phyloP scores from a whole-genome alignment of 257 asterid species.

The Solanum paucissectum region DNA sequence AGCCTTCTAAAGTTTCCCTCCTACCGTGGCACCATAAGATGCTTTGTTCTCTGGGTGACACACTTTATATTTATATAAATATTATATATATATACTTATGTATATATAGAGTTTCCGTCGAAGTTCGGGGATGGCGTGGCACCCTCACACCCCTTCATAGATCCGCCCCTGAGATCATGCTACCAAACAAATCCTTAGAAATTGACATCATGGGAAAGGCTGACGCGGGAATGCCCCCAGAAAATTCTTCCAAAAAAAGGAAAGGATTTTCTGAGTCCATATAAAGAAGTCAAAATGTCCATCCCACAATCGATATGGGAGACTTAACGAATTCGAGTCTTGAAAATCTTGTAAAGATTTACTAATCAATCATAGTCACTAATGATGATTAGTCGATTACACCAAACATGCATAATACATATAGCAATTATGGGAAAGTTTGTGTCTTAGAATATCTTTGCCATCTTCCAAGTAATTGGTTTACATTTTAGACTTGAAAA shows the following conservation, averaged over 20 bases:
- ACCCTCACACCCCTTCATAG: too few species aligned
- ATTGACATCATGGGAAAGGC: not conserved
- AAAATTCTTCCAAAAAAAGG: not conserved
- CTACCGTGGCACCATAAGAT: too few species aligned
- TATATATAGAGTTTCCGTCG: too few species aligned
- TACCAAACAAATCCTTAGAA: not conserved
- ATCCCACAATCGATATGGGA: not conserved
- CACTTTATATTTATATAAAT: too few species aligned
- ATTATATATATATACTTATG: too few species aligned
- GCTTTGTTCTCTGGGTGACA: too few species aligned
- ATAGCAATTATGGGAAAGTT: not conserved
- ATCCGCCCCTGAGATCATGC: not conserved
- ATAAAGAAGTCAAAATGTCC: not conserved
- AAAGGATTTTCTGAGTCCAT: not conserved
- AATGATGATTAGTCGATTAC: not conserved
- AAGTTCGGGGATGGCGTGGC: too few species aligned
- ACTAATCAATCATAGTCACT: too few species aligned
- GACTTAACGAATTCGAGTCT: not conserved
- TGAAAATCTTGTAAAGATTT: not conserved
- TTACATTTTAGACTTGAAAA: not conserved
- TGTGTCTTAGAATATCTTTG: not conserved
- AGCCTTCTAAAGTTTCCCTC: too few species aligned
- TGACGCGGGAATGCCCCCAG: not conserved
- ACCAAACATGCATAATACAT: not conserved
- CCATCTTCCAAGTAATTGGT: not conserved